phyloP scores from a whole-genome alignment of 805 yeast genomes.

The Brettanomyces naardenensis region DNA sequence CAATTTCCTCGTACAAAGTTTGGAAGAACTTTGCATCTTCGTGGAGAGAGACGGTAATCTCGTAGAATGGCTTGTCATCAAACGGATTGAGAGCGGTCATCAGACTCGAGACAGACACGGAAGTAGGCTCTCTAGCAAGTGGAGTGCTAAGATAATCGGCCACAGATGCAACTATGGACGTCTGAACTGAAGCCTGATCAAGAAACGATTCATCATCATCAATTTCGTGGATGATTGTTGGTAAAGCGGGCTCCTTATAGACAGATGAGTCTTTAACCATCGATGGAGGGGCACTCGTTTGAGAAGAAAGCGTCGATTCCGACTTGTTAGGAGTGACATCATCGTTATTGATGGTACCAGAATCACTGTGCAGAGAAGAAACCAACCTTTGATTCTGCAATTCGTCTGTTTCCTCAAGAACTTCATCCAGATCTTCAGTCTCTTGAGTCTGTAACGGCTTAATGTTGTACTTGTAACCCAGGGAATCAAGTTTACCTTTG shows the following conservation, averaged over 20 bases:
- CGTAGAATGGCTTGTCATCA: constrained; percentile 17
- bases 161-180: constrained; percentile 1
- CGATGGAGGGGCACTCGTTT: background rate
- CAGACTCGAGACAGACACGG: constrained; percentile 6
- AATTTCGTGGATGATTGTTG: background rate
- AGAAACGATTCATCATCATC: background rate
- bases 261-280: background rate
- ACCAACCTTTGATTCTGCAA: background rate
- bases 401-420: background rate
- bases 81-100: constrained; percentile 18
- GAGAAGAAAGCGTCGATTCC: too few species aligned
- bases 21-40: constrained; percentile 56
- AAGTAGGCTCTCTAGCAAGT: background rate
- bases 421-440: background rate
- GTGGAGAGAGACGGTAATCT: constrained; percentile 31
- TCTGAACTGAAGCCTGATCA: background rate
- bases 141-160: background rate
- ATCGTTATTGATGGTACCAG: background rate
- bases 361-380: background rate
- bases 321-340: background rate
- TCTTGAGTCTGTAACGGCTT: constrained; percentile 2
- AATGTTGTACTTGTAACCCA: constrained; percentile 14
- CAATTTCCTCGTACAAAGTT: constrained; percentile 47
- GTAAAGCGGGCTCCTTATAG: too few species aligned
- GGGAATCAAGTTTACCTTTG: constrained; percentile 10